phyloP scores from a whole-genome alignment of 176 grass and related monocot species.

The Triticum urartu region DNA sequence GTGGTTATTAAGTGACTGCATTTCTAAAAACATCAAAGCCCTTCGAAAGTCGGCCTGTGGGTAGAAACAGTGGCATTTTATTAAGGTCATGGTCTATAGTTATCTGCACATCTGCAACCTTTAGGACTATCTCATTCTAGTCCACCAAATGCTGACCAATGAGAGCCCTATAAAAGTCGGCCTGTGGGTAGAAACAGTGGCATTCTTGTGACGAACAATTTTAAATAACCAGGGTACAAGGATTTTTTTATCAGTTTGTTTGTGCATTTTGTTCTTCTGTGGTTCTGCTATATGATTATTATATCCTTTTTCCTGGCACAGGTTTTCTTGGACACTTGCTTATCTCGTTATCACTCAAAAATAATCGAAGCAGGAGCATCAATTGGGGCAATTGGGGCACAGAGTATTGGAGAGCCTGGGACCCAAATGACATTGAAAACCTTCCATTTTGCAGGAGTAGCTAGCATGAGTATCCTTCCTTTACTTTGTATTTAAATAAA shows the following conservation, averaged over 20 bases:
- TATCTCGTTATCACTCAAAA: constrained; percentile 84
- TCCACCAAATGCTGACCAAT: too few species aligned
- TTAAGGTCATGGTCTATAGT: too few species aligned
- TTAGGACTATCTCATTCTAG: too few species aligned
- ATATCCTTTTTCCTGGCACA: constrained; percentile 32
- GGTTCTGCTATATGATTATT: background rate
- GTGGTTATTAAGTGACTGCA: background rate
- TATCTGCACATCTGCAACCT: too few species aligned
- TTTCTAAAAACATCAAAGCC: background rate
- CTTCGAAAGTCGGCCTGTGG: too few species aligned
- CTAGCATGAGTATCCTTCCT: constrained; percentile 93
- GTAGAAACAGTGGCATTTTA: too few species aligned
- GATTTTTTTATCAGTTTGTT: constrained; percentile 10
- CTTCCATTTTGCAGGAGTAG: constrained; percentile 99
- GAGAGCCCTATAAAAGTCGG: too few species aligned
- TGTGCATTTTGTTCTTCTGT: background rate
- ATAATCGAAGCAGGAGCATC: constrained; percentile 87
- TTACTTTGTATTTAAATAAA: constrained; percentile 26
- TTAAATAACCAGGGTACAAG: background rate
- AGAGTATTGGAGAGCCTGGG: constrained; percentile 97
- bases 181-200: too few species aligned
- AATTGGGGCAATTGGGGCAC: constrained; percentile 88
- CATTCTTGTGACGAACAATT: too few species aligned
- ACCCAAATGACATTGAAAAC: constrained; percentile 99
- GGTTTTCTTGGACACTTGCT: constrained; percentile 94